Base-by-base conservation (phyloP, 2,329 filamentous ascomycete genomes). In the Arthrobotrys sinensis region DNA sequence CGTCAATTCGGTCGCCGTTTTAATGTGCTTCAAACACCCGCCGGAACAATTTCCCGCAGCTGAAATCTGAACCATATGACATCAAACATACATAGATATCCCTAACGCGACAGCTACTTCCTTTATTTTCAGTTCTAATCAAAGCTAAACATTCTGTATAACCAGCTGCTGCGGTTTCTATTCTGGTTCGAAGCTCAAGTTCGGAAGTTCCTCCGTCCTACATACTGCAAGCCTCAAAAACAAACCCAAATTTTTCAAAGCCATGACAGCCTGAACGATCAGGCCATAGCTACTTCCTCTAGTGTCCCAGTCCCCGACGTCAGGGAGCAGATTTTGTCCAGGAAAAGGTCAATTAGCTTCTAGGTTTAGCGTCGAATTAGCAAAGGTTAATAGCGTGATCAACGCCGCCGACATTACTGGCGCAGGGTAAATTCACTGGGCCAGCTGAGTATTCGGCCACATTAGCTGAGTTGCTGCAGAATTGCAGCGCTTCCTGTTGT, bases 381-480 rank as follows among this genome's bases (percentile, higher is more conserved):
- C 12, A 34, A 19, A 40, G 4, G 3, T 45, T 11, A 40, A 66
- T 63, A 62, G 73, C 50, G 50, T 71, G 72, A 70, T 65, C 65
- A 66, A 50, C 53, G 45, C 52, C 32, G 46, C 67, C 57, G 53
- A 68, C 53, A 48, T 65, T n/a, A 50, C 28, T 19, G 66, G 34
- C 57, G 48, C 65, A 67, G 67, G 62, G 57, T 53, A 50, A 45
- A 14, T 53, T 55, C 28, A n/a, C 46, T 11, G 38, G 52, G 60
- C 45, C 67, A 78, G 75, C 75, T 78, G 75, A 78, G 60, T 50
- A n/a, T 48, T 62, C 21, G 62, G 32, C 36, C 50, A 43, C 50
- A 57, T 43, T 67, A 78, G 75, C 75, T 78, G 75, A 78, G 55
- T 52, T 55, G 70, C 53, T 68, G 60, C 65, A 76, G 24, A 60